Evolutionary conservation across 306 rosid species (phyloP).

Genomic region (Rosa chinensis): DNA sequence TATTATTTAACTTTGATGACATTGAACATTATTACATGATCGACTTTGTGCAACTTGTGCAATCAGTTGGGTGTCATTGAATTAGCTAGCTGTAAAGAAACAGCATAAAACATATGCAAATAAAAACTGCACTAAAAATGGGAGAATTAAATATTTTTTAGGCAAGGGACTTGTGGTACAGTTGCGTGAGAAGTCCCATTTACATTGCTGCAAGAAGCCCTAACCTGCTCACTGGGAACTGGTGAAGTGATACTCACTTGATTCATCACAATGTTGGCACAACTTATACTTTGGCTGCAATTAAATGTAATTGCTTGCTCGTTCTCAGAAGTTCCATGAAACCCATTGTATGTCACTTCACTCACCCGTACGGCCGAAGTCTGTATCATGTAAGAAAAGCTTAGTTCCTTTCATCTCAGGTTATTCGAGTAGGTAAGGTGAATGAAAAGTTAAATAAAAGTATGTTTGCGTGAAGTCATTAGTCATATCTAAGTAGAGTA

Average conservation of each 20-base stretch:
- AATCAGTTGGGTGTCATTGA: neutral
- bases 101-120: neutral
- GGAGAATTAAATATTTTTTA: neutral
- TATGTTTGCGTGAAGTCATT: too few relatives aligned
- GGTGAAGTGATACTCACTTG: conserved; percentile 3
- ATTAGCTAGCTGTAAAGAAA: neutral
- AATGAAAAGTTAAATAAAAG: neutral
- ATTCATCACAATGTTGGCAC: conserved; percentile 1
- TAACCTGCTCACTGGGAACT: neutral
- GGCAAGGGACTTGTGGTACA: neutral
- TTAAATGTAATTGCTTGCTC: conserved; percentile 18
- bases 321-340: conserved; percentile 14
- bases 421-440: neutral
- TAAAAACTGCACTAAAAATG: neutral
- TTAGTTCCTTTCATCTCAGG: too few relatives aligned
- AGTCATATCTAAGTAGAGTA: too few relatives aligned
- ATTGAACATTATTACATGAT: neutral
- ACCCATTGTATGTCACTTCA: conserved; percentile 14
- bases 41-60: neutral
- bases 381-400: neutral
- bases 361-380: neutral
- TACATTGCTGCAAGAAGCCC: conserved; percentile 15
- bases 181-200: neutral
- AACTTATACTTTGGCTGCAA: neutral
- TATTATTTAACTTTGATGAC: neutral